Evolutionary conservation across 805 yeast genomes (phyloP).

Genomic region (Wickerhamiella azyma): DNA sequence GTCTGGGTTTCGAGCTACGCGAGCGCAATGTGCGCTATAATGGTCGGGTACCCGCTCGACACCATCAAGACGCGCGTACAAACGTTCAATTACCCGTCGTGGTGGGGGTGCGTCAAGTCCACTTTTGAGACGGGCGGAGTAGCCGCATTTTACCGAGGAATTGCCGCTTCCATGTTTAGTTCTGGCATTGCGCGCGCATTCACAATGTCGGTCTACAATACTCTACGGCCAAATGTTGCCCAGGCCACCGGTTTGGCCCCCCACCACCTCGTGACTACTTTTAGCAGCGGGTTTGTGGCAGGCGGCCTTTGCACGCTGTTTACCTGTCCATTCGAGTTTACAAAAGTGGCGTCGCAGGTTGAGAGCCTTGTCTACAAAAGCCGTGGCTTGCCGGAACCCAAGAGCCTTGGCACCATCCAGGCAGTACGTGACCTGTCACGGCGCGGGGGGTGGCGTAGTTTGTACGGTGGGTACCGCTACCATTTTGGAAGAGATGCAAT

Average conservation of each 20-base stretch:
- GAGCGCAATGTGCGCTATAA: slow-evolving; percentile 19
- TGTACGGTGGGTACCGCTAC: slow-evolving; percentile 60
- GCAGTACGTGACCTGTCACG: slow-evolving; percentile 42
- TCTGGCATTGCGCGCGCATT: slow-evolving; percentile 28
- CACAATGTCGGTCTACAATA: slow-evolving; percentile 18
- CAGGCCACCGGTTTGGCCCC: slow-evolving; percentile 9
- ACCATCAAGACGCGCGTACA: slow-evolving; percentile 82
- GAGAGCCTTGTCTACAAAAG: slow-evolving; percentile 30
- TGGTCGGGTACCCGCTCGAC: slow-evolving; percentile 70
- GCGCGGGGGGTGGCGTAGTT: slow-evolving; percentile 46
- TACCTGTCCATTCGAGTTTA: slow-evolving; percentile 74
- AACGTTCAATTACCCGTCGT: slow-evolving; percentile 48
- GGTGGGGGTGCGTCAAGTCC: slow-evolving; percentile 41
- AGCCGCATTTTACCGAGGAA: slow-evolving; percentile 60
- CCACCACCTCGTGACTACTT: slow-evolving; percentile 13
- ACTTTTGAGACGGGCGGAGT: slow-evolving; percentile 52
- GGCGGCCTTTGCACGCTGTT: slow-evolving; percentile 42
- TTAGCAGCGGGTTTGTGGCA: slow-evolving; percentile 45
- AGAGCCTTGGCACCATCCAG: slow-evolving; percentile 27
- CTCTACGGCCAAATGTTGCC: slow-evolving; percentile 14
- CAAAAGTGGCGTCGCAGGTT: slow-evolving; percentile 69
- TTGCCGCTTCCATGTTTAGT: slow-evolving; percentile 57
- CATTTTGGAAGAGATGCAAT: slow-evolving; percentile 57
- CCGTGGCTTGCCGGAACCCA: slow-evolving; percentile 13
- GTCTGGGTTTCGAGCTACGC: slow-evolving; percentile 7